These are phyloP conservation scores for thale cress (Arabidopsis thaliana) DNA, from an alignment of 345 rosid genomes.

Conservation along the genomic window DNA sequence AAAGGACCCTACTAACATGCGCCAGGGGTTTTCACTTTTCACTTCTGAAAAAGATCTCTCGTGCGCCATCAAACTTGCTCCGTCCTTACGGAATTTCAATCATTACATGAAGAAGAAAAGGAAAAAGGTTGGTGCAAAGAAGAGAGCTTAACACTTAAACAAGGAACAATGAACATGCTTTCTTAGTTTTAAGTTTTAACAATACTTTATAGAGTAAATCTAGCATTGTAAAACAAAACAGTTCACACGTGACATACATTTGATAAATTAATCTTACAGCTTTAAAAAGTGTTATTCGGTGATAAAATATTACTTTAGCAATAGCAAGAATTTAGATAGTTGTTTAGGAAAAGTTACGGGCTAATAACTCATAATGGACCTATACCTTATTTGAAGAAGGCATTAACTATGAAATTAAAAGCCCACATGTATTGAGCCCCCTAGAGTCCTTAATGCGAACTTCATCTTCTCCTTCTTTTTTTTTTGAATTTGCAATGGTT, in stretches of 20 bases:
- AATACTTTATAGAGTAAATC: not conserved
- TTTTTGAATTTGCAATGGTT: not conserved
- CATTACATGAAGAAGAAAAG: constrained; percentile 8
- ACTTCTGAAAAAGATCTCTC: constrained; percentile 33
- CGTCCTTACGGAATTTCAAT: constrained; percentile 15
- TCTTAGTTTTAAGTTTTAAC: not conserved
- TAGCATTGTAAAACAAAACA: constrained; percentile 3
- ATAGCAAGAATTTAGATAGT: not conserved
- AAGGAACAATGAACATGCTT: constrained; percentile 8
- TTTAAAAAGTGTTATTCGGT: not conserved
- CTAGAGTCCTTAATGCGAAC: not conserved
- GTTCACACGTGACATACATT: not conserved
- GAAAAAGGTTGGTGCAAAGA: constrained; percentile 8
- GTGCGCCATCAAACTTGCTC: constrained; percentile 36
- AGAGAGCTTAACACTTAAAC: constrained; percentile 8
- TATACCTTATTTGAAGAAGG: not conserved
- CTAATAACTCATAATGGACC: not conserved
- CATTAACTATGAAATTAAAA: not conserved
- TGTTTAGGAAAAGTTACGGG: not conserved
- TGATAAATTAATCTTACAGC: not conserved
- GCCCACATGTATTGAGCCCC: constrained; percentile 1
- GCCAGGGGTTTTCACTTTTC: constrained; percentile 39
- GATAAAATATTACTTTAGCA: not conserved
- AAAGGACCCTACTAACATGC: constrained; percentile 49
- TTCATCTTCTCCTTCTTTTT: not conserved